phyloP scores from a whole-genome alignment of 495 filamentous ascomycete species.

The Massariosphaeria phaeospora region DNA sequence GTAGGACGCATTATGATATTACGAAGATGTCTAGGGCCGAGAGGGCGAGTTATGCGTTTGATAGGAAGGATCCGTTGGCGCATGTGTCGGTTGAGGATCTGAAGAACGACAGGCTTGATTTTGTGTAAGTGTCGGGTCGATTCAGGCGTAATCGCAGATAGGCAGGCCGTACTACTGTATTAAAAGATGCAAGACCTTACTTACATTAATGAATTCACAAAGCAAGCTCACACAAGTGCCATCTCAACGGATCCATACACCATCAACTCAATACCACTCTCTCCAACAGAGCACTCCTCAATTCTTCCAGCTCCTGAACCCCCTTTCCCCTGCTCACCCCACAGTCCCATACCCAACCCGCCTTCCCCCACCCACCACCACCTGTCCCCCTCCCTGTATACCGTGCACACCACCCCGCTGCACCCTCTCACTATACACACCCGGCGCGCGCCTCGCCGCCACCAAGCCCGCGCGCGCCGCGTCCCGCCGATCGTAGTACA shows the following conservation, averaged over 20 bases:
- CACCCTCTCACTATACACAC: slow-evolving; percentile 75
- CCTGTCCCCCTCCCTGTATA: slow-evolving; percentile 18
- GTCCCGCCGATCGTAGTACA: slow-evolving; percentile 72
- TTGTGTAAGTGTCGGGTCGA: neutral
- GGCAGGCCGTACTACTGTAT: too few species aligned
- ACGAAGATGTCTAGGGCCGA: slow-evolving; percentile 24
- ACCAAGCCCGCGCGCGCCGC: slow-evolving; percentile 50
- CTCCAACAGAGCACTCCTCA: too few species aligned
- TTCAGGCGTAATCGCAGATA: too few species aligned
- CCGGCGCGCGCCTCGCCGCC: slow-evolving; percentile 52
- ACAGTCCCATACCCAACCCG: too few species aligned
- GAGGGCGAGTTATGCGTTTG: slow-evolving; percentile 12
- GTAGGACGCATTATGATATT: slow-evolving; percentile 22
- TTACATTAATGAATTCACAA: too few species aligned
- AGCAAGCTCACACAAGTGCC: too few species aligned
- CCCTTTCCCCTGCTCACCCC: too few species aligned
- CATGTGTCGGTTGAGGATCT: neutral
- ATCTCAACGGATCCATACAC: too few species aligned
- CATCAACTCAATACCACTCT: too few species aligned
- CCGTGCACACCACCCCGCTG: slow-evolving; percentile 56
- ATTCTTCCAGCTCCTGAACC: too few species aligned
- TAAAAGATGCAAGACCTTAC: too few species aligned
- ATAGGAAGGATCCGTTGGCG: slow-evolving; percentile 23
- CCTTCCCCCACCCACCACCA: too few species aligned
- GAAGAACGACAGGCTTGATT: neutral